A percentile compares a stretch with the other conserved stretches of the same genome.
phyloP scores from a whole-genome alignment of 1,284 basidiomycete species.

The Leccinum griseonigrum region DNA sequence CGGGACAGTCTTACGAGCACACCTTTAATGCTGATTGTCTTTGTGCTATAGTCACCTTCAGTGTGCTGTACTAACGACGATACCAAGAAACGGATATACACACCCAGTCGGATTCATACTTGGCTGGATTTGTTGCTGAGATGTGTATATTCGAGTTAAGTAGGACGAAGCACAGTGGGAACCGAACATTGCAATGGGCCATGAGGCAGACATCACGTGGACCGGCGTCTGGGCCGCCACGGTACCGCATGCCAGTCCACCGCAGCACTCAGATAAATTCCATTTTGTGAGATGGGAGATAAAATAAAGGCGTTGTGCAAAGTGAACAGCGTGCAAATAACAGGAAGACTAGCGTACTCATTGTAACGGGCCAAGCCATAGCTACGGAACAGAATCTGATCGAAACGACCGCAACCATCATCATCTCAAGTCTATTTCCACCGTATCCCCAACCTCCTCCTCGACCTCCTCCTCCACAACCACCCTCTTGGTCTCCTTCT shows the following conservation, averaged over 20 bases:
- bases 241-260: too few relatives aligned
- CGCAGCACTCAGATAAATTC: too few relatives aligned
- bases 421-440: constrained; percentile 49
- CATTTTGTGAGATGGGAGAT: too few relatives aligned
- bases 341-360: not conserved
- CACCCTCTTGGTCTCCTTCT: constrained; percentile 55
- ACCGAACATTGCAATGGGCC: too few relatives aligned
- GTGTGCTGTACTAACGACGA: not conserved
- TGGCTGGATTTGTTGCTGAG: not conserved
- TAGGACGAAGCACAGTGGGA: not conserved
- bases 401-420: not conserved
- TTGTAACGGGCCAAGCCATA: not conserved
- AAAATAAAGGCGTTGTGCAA: too few relatives aligned
- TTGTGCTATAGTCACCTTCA: not conserved
- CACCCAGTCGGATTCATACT: too few relatives aligned
- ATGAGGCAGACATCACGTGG: too few relatives aligned
- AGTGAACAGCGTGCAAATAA: not conserved
- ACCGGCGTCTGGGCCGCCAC: too few relatives aligned
- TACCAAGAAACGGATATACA: not conserved
- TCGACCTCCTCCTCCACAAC: constrained; percentile 49
- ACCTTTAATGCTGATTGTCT: not conserved
- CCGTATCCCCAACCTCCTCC: constrained; percentile 73
- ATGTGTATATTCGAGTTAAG: too few relatives aligned
- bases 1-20: not conserved
- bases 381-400: not conserved